These are phyloP conservation scores for Pseudogymnoascus sp. DNA, from an alignment of 2,329 filamentous ascomycete genomes.

Conservation along the genomic window DNA sequence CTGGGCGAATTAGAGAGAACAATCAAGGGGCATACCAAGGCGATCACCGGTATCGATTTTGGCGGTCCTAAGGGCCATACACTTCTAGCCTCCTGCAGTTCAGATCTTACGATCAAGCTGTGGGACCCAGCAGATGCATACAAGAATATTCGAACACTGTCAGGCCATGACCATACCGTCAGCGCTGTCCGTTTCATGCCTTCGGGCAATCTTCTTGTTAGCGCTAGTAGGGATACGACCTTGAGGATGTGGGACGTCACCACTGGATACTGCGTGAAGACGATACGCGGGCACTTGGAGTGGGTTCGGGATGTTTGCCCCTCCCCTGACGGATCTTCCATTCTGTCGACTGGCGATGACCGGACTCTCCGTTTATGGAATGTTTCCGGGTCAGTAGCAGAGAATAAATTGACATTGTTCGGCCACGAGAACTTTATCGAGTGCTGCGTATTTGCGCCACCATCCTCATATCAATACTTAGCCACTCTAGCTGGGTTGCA, in stretches of 20 bases:
- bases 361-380: constrained; percentile 81
- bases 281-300: constrained; percentile 71
- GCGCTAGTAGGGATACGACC: constrained; percentile 76
- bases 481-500: constrained; percentile 73
- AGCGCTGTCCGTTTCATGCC: constrained; percentile 84
- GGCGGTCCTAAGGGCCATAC: constrained; percentile 75
- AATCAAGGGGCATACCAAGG: constrained; percentile 84
- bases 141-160: constrained; percentile 86
- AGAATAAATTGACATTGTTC: constrained; percentile 62
- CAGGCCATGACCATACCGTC: constrained; percentile 87
- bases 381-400: constrained; percentile 56
- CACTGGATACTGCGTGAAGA: constrained; percentile 86
- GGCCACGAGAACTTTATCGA: constrained; percentile 83
- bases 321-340: constrained; percentile 69
- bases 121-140: constrained; percentile 92
- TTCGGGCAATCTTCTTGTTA: constrained; percentile 77
- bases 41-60: constrained; percentile 82
- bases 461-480: constrained; percentile 68
- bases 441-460: constrained; percentile 80
- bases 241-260: constrained; percentile 88
- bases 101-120: constrained; percentile 86
- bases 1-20: constrained; percentile 83
- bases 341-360: constrained; percentile 77
- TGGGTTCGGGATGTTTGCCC: constrained; percentile 86
- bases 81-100: constrained; percentile 61